Evolutionary conservation across 371 early-diverging fungal genomes (phyloP).

Genomic region (Zychaea mexicana): DNA sequence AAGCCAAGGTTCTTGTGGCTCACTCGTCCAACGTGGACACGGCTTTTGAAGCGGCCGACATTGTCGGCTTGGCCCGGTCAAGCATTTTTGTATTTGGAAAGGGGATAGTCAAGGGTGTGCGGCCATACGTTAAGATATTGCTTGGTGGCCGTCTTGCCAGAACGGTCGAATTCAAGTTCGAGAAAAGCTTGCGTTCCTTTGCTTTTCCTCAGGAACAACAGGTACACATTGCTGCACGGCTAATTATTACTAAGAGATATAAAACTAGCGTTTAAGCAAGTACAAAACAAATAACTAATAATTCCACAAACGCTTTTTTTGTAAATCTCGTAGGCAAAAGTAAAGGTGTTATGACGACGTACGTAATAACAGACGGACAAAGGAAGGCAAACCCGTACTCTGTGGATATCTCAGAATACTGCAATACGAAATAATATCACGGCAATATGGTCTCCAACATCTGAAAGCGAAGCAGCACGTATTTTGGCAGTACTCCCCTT

Average conservation of each 20-base stretch:
- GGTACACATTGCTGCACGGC: constrained; percentile 32
- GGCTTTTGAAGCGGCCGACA: constrained; percentile 61
- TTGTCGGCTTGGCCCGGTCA: constrained; percentile 51
- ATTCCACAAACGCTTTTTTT: neutral
- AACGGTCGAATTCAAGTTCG: constrained; percentile 26
- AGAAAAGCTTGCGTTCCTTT: constrained; percentile 62
- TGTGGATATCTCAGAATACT: no score
- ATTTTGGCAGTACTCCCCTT: constrained; percentile 72
- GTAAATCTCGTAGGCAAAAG: constrained; percentile 28
- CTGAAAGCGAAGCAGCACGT: constrained; percentile 16
- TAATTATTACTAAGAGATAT: no score
- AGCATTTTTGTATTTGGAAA: constrained; percentile 65
- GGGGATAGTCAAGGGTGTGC: constrained; percentile 32
- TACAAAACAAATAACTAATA: no score
- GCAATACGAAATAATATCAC: no score
- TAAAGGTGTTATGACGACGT: constrained; percentile 84
- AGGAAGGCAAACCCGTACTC: neutral
- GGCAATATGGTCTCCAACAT: constrained; percentile 75
- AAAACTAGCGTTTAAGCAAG: no score
- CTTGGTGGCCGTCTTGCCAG: constrained; percentile 14
- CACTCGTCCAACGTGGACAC: constrained; percentile 43
- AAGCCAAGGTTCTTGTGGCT: constrained; percentile 62
- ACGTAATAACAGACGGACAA: constrained; percentile 5
- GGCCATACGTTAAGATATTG: constrained; percentile 29
- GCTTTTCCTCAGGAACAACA: constrained; percentile 85